Evolutionary conservation across 495 filamentous ascomycete species (phyloP).

Genomic region (Penicillium longicatenatum): DNA sequence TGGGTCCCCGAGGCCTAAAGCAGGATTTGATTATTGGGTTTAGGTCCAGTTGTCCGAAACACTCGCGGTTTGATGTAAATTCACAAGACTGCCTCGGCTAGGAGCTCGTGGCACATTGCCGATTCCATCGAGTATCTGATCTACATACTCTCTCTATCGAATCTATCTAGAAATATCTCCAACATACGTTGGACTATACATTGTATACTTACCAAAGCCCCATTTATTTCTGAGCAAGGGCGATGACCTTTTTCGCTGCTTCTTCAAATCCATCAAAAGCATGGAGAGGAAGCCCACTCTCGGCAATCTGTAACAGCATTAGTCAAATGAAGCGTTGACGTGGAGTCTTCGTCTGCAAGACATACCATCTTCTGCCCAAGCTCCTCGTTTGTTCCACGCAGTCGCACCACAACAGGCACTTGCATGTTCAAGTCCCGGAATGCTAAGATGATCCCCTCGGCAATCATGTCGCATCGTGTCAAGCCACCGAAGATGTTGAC

Average conservation of each 20-base stretch:
- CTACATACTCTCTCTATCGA: neutral
- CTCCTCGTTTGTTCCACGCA: slow-evolving; percentile 82
- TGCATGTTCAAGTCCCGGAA: slow-evolving; percentile 70
- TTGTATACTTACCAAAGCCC: neutral
- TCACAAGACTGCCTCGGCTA: neutral
- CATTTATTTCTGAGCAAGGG: slow-evolving; percentile 49
- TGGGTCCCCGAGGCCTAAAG: slow-evolving; percentile 1
- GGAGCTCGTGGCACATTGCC: neutral
- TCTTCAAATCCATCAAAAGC: slow-evolving; percentile 83
- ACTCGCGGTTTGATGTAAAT: slow-evolving; percentile 1
- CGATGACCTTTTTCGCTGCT: slow-evolving; percentile 73
- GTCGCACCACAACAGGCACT: slow-evolving; percentile 79
- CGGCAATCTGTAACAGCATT: slow-evolving; percentile 54
- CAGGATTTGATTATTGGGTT: neutral
- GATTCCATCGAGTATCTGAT: slow-evolving; percentile 1
- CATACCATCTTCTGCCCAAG: slow-evolving; percentile 71
- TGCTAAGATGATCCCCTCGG: slow-evolving; percentile 75
- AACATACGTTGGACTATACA: neutral
- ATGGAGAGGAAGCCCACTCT: slow-evolving; percentile 71
- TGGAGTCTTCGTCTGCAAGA: slow-evolving; percentile 2
- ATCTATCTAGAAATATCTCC: neutral
- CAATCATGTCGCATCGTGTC: slow-evolving; percentile 87
- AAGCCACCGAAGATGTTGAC: slow-evolving; percentile 92
- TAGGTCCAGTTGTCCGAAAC: neutral
- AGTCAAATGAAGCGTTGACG: slow-evolving; percentile 1